Evolutionary conservation across 345 rosid species (phyloP), one percentile per base, ranked within the genome.

Genomic region (Schrenkiella parvula): DNA sequence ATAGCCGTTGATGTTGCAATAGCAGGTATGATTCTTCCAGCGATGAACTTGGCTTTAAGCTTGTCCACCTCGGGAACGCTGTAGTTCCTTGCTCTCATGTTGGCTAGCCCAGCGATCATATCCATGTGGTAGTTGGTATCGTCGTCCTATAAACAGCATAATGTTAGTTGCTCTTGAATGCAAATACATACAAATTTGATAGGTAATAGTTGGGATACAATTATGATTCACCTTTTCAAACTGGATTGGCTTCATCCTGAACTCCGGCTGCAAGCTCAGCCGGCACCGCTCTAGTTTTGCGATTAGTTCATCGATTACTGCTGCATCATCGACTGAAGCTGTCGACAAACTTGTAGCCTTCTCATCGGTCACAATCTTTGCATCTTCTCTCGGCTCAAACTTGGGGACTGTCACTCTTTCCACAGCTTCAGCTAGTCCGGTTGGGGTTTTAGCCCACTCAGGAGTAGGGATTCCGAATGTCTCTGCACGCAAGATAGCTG

Each of bases 51-150:
- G 55, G 99, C 99, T 72, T 95, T 95, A 56, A 95, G 88, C 79
- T 95, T 95, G 84, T 95, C 98, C 1, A 95, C 98, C 72, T 95
- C 99, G 0, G 96, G 96, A 60, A 95, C 89, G 73, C 89, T 77
- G 80, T 95, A 95, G 86, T 95, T 95, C 72, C 97, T 92, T 43
- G 99, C 99, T 82, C 99, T 92, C 99, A 95, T 95, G 85, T 95
- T 95, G 31, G 99, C 99, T 37, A 95, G 90, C 47, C 86, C 99
- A 54, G 98, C 93, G 53, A 95, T 95, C 82, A 92, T 55, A 80
- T 95, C 99, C 98, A 95, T 92, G 83, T 95, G 99, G 76, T 87
- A 95, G 83, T 95, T 95, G 37, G 96, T 86, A 67, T 95, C 97
- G 62, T 95, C 99, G 69, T 95, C 99, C 99, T 95, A 83, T 68